These are phyloP conservation scores for Orbilia oligospora DNA, from an alignment of 2,329 filamentous ascomycete species.

Conservation along the genomic window DNA sequence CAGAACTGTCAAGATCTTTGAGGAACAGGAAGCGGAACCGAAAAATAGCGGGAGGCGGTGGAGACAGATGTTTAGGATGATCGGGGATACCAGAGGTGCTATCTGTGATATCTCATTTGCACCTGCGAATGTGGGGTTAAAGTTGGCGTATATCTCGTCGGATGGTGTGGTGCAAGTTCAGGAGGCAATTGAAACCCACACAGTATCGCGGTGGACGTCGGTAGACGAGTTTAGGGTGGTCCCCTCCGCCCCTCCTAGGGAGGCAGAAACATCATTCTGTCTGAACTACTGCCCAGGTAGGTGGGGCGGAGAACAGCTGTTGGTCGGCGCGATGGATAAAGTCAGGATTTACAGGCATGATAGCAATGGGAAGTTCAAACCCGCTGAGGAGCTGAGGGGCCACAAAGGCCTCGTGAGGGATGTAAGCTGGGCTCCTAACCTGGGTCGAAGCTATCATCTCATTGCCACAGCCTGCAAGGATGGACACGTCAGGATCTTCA, in stretches of 20 bases:
- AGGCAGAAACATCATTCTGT: slow-evolving; percentile 64
- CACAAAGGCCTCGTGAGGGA: slow-evolving; percentile 86
- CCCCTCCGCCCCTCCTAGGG: slow-evolving; percentile 60
- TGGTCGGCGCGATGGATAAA: slow-evolving; percentile 86
- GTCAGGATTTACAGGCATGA: slow-evolving; percentile 83
- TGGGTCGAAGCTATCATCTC: slow-evolving; percentile 89
- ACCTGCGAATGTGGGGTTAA: slow-evolving; percentile 62
- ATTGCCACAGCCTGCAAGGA: slow-evolving; percentile 95
- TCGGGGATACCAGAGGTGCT: slow-evolving; percentile 63
- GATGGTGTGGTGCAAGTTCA: slow-evolving; percentile 64
- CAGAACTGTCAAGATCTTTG: slow-evolving; percentile 64
- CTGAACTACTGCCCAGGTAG: slow-evolving; percentile 63
- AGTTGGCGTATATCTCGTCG: slow-evolving; percentile 63
- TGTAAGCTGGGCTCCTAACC: slow-evolving; percentile 92
- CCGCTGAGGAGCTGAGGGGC: slow-evolving; percentile 80
- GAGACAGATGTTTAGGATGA: slow-evolving; percentile 64
- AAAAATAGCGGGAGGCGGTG: slow-evolving; percentile 61
- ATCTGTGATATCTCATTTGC: slow-evolving; percentile 64
- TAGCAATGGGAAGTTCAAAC: slow-evolving; percentile 83
- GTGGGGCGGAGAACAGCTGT: slow-evolving; percentile 70
- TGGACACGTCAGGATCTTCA: slow-evolving; percentile 89
- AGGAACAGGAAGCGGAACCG: slow-evolving; percentile 63
- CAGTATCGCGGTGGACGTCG: slow-evolving; percentile 64
- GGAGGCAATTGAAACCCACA: slow-evolving; percentile 64
- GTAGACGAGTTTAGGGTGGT: slow-evolving; percentile 63